Base-by-base conservation (phyloP, 345 rosid species). In the Geranium brycei region DNA sequence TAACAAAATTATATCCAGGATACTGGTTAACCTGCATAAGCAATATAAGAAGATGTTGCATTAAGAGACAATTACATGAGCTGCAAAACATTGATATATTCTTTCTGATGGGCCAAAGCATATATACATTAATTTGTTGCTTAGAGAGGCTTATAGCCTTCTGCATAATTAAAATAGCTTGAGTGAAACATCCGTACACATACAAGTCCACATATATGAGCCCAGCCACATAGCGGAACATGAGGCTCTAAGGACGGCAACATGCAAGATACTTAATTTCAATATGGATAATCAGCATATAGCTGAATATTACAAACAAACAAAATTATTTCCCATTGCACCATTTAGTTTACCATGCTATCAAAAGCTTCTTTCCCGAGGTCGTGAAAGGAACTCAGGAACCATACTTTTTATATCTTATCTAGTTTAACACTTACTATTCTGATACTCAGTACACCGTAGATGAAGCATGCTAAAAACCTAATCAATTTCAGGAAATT, bases 1-100 rank as follows among this genome's bases (percentile, higher is more conserved):
- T 79, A 64, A 85, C 63, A 73, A 88, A 88, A 79, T 86, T 88
- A 75, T 76, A 79, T 67, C 83, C 88, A 69, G 85, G 88, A 78
- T 83, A 71, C 62, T 85, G 83, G 65, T 81, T 88, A 62, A 90
- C 79, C 97, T 93, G 85, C 60, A 68, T 55, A 72, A 61, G 38
- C 63, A 70, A 64, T 11, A 58, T 53, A 17, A 15, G 16, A 23
- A 17, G 56, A 0, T 47, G n/a, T 31, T 11, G 40, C 62, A 59
- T 64, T 41, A 67, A 55, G 58, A 31, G n/a, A 47, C 7, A 47
- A 8, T 13, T 47, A 47, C 11, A 47, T 11, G 15, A 47, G 53
- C 3, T 13, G 11, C 3, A 8, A 47, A 47, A 0, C 28, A 23
- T 23, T 23, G 28, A 23, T 23, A 23, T 23, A 23, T 23, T 23